These are phyloP conservation scores for Fusarium euwallaceae DNA, from an alignment of 2,329 filamentous ascomycete species.

Conservation along the genomic window DNA sequence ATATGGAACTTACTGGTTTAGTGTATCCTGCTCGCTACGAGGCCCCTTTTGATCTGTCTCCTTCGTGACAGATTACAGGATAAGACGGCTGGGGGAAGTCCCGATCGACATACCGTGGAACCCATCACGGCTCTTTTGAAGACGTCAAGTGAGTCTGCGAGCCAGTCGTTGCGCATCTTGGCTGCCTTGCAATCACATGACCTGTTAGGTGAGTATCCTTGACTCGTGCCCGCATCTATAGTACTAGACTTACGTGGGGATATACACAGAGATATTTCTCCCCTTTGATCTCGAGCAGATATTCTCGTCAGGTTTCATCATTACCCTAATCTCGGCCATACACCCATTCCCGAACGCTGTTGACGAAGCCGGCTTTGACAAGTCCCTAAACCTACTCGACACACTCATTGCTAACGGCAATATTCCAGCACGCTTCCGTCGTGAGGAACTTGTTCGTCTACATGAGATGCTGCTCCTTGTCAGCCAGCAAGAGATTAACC, in stretches of 20 bases:
- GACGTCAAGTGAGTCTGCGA: slow-evolving; percentile 11
- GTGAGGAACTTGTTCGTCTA: slow-evolving; percentile 4
- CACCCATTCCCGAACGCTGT: slow-evolving; percentile 1
- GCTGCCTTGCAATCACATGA: slow-evolving; percentile 8
- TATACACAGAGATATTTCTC: slow-evolving; percentile 6
- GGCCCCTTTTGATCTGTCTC: slow-evolving; percentile 13
- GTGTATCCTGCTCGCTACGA: slow-evolving; percentile 16
- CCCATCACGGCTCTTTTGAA: slow-evolving; percentile 18
- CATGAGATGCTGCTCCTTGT: slow-evolving; percentile 7
- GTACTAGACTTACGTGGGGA: neutral
- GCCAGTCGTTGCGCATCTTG: slow-evolving; percentile 9
- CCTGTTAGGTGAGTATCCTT: slow-evolving; percentile 2
- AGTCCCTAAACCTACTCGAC: neutral
- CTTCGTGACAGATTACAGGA: slow-evolving; percentile 13
- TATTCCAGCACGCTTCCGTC: slow-evolving; percentile 8
- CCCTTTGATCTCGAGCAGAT: slow-evolving; percentile 18
- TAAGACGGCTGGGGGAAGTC: neutral
- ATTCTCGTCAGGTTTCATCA: slow-evolving; percentile 18
- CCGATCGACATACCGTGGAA: neutral
- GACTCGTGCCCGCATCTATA: neutral
- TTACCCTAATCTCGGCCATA: slow-evolving; percentile 5
- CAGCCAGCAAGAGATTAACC: neutral
- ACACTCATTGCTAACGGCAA: slow-evolving; percentile 2
- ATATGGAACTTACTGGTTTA: neutral
- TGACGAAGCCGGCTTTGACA: neutral